Percentiles rank a stretch among this genome's conserved stretches.
phyloP scores from a whole-genome alignment of 345 rosid genomes.

The Populus nigra region DNA sequence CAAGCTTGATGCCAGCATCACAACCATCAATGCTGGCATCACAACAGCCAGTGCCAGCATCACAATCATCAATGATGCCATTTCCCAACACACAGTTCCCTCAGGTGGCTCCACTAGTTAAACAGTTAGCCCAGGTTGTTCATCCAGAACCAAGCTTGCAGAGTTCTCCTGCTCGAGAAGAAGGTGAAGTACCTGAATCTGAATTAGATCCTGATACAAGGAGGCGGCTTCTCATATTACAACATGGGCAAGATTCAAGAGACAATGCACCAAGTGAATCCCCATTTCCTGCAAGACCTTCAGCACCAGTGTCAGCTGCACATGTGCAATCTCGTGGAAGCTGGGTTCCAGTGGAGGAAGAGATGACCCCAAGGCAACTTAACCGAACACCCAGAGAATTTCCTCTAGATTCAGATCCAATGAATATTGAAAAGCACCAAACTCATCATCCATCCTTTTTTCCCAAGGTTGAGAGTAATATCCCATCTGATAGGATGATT shows the following conservation, averaged over 20 bases:
- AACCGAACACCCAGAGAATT: conserved; percentile 65
- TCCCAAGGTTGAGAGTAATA: conserved; percentile 59
- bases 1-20: conserved; percentile 52
- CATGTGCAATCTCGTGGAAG: conserved; percentile 58
- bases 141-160: conserved; percentile 70
- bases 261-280: conserved; percentile 65
- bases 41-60: conserved; percentile 48
- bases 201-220: conserved; percentile 97
- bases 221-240: conserved; percentile 95
- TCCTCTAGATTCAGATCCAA: conserved; percentile 59
- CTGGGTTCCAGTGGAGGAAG: conserved; percentile 84
- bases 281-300: conserved; percentile 61
- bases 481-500: conserved; percentile 65
- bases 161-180: conserved; percentile 95
- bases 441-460: conserved; percentile 57
- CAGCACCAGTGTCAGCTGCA: conserved; percentile 61
- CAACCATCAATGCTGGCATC: not conserved
- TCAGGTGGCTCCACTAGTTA: conserved; percentile 49
- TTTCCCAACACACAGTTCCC: conserved; percentile 56
- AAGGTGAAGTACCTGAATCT: conserved; percentile 98
- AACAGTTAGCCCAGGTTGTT: conserved; percentile 53
- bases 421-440: conserved; percentile 63
- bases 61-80: conserved; percentile 49
- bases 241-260: conserved; percentile 92
- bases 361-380: conserved; percentile 69